Evolutionary conservation across 208 protist genomes (phyloP).

Genomic region (Acanthamoeba culbertsoni): DNA sequence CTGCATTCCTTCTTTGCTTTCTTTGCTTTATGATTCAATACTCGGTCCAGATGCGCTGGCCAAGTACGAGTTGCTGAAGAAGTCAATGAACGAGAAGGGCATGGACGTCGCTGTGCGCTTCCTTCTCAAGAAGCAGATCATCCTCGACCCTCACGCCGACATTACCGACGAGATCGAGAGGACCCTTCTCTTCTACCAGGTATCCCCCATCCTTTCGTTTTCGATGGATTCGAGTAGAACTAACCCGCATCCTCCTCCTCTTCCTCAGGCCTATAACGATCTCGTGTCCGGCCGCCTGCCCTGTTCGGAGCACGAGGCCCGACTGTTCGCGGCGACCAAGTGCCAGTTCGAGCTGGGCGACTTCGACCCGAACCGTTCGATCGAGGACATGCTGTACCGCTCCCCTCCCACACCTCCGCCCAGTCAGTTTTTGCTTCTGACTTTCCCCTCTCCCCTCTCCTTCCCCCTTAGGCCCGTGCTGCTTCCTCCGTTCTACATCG

Average conservation of each 20-base stretch:
- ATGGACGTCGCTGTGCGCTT: neutral
- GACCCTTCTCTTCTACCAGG: constrained; percentile 49
- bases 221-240: neutral
- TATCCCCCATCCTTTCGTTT: neutral
- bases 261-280: constrained; percentile 27
- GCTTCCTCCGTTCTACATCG: neutral
- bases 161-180: constrained; percentile 19
- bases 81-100: constrained; percentile 26
- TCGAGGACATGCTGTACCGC: constrained; percentile 30
- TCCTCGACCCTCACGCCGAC: constrained; percentile 7
- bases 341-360: constrained; percentile 57
- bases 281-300: constrained; percentile 20
- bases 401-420: neutral
- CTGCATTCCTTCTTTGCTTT: neutral
- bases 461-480: neutral
- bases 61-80: constrained; percentile 41
- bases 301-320: neutral
- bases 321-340: constrained; percentile 36
- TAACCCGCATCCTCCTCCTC: neutral
- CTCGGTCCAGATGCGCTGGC: neutral
- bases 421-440: neutral
- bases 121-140: constrained; percentile 52
- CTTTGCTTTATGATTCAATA: neutral
- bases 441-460: neutral
- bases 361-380: neutral